phyloP scores from a whole-genome alignment of 345 rosid genomes.

The Excoecaria agallocha region DNA sequence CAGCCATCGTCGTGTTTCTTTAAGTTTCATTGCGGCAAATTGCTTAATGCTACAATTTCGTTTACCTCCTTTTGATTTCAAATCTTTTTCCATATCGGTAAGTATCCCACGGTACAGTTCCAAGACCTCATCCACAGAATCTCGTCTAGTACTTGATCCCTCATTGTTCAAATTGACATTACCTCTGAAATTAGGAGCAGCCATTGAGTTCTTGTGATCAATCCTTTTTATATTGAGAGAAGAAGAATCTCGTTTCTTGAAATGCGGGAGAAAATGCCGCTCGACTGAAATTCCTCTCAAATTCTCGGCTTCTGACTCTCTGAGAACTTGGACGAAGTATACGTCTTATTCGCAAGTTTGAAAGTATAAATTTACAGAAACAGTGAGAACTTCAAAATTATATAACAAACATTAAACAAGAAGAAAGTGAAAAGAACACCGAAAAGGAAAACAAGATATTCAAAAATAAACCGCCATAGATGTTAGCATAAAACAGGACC shows the following conservation, averaged over 20 bases:
- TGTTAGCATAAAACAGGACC: no score
- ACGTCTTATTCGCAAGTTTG: background rate
- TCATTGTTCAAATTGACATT: background rate
- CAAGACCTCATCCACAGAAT: background rate
- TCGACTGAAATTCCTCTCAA: background rate
- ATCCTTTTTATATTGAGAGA: background rate
- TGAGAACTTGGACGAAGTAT: background rate
- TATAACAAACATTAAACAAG: no score
- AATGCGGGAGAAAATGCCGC: background rate
- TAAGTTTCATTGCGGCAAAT: background rate
- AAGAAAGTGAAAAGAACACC: no score
- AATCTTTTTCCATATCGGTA: background rate
- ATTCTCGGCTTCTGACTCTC: background rate
- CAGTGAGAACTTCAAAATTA: no score
- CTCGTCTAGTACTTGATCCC: background rate
- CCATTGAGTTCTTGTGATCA: background rate
- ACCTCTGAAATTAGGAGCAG: background rate
- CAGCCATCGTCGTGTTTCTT: background rate
- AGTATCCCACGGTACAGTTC: background rate
- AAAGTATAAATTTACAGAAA: no score
- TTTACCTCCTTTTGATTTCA: background rate
- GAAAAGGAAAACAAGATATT: no score
- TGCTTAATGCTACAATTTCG: background rate
- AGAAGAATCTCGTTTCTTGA: background rate
- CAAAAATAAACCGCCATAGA: no score